Evolutionary conservation across 495 filamentous ascomycete genomes (phyloP), one percentile per base, ranked within the genome.

Genomic region (Polyplosphaeria fusca): DNA sequence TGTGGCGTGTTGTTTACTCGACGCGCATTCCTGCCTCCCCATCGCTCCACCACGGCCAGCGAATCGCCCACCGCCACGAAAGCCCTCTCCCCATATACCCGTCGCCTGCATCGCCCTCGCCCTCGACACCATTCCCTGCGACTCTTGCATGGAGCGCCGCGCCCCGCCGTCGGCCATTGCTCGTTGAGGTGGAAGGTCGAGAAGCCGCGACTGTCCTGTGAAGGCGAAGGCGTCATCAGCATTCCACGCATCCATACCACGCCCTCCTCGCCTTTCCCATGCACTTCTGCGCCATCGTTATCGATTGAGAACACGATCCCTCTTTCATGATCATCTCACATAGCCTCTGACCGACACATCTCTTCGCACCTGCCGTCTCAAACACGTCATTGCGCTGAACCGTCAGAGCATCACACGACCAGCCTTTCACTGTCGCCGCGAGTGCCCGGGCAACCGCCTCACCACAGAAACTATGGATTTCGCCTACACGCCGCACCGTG

Each of bases 401-500:
- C 27, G 13, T 35, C 27, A 9, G 19, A 30, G n/a, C 35, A 20
- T 20, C 20, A 19, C 27, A n/a, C 46, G 5, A 28, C n/a, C n/a
- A 23, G 11, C 26, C 38, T 14, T 19, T 32, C 39, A 40, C 25
- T 50, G 45, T 35, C 55, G 52, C 30, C 54, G 30, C 32, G 19
- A 27, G 39, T n/a, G 11, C 5, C 55, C 37, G 12, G n/a, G 22
- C 24, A 50, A 35, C 55, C 32, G 38, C 52, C 30, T 28, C 40
- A 46, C 32, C n/a, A 43, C 52, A 42, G 30, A 47, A 18, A 35
- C 46, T 41, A 73, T 73, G 71, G 70, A 72, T 38, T 63, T 72
- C 44, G 61, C 61, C 22, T 73, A 69, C 44, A 72, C 70, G 14
- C 70, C 70, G 16, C 67, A 68, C 52, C 64, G 69, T 43, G 66